These are phyloP conservation scores for Meyerozyma athensensis DNA, from an alignment of 1,139 yeast species.

Conservation along the genomic window DNA sequence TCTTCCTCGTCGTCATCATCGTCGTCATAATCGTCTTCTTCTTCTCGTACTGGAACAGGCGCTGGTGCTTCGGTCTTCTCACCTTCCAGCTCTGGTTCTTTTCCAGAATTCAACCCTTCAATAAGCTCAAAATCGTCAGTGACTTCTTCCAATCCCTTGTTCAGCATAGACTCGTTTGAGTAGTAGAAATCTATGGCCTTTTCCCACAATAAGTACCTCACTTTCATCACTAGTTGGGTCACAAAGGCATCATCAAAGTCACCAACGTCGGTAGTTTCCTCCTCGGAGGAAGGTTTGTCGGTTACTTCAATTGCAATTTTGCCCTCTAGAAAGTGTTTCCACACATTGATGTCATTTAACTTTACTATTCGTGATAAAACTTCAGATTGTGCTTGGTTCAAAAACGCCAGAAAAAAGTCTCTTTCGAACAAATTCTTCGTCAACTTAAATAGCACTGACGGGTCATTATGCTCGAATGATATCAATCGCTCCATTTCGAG, in stretches of 20 bases:
- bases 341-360: conserved; percentile 30
- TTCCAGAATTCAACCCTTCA: conserved; percentile 29
- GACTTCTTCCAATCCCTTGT: conserved; percentile 27
- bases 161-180: conserved; percentile 22
- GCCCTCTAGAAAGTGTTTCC: conserved; percentile 55
- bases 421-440: conserved; percentile 44
- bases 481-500: conserved; percentile 38
- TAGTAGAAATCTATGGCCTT: conserved; percentile 60
- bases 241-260: conserved; percentile 7
- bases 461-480: conserved; percentile 40
- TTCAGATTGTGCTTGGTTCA: conserved; percentile 59
- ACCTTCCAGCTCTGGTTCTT: conserved; percentile 13
- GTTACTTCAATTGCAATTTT: conserved; percentile 36
- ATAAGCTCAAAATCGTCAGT: conserved; percentile 37
- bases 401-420: conserved; percentile 52
- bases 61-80: conserved; percentile 11
- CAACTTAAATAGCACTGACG: conserved; percentile 37
- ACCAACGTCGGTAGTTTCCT: conserved; percentile 5
- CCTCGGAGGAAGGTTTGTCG: conserved; percentile 5
- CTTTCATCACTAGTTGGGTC: conserved; percentile 47
- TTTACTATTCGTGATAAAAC: conserved; percentile 42
- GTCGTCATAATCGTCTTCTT: conserved; percentile 18
- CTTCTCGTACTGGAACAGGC: conserved; percentile 12
- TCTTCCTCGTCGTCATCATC: conserved; percentile 9
- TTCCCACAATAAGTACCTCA: conserved; percentile 69